Evolutionary conservation across 352 stramenopile genomes (phyloP), one percentile per base, ranked within the genome.

Genomic region (Phytopythium boreale): DNA sequence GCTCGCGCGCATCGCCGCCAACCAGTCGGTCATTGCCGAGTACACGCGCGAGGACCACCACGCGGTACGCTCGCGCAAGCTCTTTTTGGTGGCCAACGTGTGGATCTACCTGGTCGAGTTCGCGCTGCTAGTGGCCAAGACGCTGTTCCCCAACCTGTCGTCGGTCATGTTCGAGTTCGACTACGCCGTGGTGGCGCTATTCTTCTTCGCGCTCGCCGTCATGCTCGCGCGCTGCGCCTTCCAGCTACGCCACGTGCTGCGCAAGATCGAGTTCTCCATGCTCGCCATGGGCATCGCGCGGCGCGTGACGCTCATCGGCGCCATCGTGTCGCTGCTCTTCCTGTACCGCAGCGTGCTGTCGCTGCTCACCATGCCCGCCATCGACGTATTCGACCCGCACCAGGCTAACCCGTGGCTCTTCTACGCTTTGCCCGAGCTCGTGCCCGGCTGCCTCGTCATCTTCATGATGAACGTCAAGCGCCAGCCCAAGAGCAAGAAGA

Each of bases 81-180:
- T 90, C n/a, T 88, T 93, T 43, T 67, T 93, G 4, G 82, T 93
- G 24, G 83, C 81, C 53, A 93, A 91, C 57, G 84, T 93, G 6
- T 93, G 82, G 84, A 91, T 93, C 59, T 91, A 93, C 67, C 63
- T 93, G 19, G 71, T 90, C 17, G 84, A 93, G 59, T 88, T 79
- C 47, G 80, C 72, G 47, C 70, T 93, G 59, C 68, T 93, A 8
- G 76, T 88, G 57, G 66, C 88, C 53, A 89, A 91, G 72, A 91
- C 80, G 34, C 65, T 91, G 3, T 91, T 91, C 57, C 82, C 82
- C 6, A 51, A 59, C 6, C 53, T 80, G 41, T 79, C 84, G 46
- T 82, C 77, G 49, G 72, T 88, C 47, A 59, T 91, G 8, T 89
- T 90, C 70, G 70, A 93, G 64, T 70, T 82, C 62, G 80, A 89